Evolutionary conservation across 2,329 filamentous ascomycete genomes (phyloP).

Genomic region (Ascochyta viciae-villosae): DNA sequence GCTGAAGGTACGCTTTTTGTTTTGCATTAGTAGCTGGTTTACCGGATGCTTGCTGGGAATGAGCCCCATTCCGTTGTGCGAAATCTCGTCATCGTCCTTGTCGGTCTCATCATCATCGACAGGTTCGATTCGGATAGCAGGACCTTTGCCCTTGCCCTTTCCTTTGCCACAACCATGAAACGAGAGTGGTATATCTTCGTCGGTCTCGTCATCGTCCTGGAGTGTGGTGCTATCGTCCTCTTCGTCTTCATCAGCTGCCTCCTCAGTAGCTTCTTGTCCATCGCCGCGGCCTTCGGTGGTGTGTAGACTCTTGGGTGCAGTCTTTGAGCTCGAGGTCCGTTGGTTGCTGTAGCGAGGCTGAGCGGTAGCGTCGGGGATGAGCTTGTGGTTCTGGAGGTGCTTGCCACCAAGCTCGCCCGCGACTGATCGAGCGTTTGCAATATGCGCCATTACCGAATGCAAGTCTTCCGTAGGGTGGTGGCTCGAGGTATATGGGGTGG

Average conservation of each 20-base stretch:
- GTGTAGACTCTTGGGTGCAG: conserved; percentile 27
- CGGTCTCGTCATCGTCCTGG: conserved; percentile 47
- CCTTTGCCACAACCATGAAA: conserved; percentile 42
- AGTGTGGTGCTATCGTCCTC: conserved; percentile 45
- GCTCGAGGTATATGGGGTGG: neutral
- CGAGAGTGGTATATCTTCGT: conserved; percentile 43
- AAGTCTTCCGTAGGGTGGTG: conserved; percentile 7
- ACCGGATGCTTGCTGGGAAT: conserved; percentile 38
- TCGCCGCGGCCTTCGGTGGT: conserved; percentile 34
- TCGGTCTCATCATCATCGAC: conserved; percentile 40
- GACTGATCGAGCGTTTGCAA: conserved; percentile 31
- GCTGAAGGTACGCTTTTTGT: conserved; percentile 51
- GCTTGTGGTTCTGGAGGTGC: conserved; percentile 40
- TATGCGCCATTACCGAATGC: conserved; percentile 35
- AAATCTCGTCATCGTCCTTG: conserved; percentile 38
- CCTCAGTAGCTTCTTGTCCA: conserved; percentile 38
- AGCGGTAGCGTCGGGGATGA: conserved; percentile 32
- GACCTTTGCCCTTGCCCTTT: conserved; percentile 47
- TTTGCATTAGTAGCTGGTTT: conserved; percentile 36
- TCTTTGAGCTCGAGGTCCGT: conserved; percentile 27
- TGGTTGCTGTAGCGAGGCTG: conserved; percentile 32
- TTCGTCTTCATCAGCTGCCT: conserved; percentile 43
- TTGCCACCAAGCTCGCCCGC: conserved; percentile 41
- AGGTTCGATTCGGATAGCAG: conserved; percentile 46
- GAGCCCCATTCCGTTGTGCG: conserved; percentile 40